Conservation (phyloP, 768 basidiomycete genomes). For the Krasilnikovozyma curviuscula region DNA sequence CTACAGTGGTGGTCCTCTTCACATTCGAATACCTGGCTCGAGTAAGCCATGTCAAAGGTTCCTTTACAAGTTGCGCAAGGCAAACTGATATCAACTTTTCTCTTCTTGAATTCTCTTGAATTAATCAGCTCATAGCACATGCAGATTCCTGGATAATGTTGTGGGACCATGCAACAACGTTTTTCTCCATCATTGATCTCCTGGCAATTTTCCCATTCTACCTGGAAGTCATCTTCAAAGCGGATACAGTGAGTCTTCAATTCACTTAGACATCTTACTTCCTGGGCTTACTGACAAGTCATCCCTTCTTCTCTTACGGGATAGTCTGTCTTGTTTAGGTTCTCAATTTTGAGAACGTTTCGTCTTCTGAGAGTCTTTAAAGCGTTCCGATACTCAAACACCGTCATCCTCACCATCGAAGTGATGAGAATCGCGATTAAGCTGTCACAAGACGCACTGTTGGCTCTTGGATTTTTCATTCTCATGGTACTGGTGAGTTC, state of each 20-base stretch:
- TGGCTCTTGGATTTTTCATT: conserved; percentile 76
- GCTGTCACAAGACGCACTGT: conserved; percentile 64
- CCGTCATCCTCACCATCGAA: conserved; percentile 67
- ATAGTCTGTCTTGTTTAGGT: conserved; percentile 68
- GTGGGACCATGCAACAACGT: conserved; percentile 22
- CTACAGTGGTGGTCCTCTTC: conserved; percentile 61
- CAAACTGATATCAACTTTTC: not conserved
- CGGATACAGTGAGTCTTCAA: conserved; percentile 52
- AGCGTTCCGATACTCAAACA: conserved; percentile 68
- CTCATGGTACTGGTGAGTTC: conserved; percentile 70
- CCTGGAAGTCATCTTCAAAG: conserved; percentile 58
- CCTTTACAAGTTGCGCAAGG: not conserved
- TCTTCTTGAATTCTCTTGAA: not conserved
- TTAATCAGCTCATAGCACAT: conserved; percentile 32
- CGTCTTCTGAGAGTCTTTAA: conserved; percentile 72
- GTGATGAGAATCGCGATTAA: conserved; percentile 81
- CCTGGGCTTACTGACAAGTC: not conserved
- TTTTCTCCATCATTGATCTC: conserved; percentile 69
- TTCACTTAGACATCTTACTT: not conserved
- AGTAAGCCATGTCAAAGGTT: conserved; percentile 26
- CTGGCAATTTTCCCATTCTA: conserved; percentile 77
- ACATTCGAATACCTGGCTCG: conserved; percentile 43
- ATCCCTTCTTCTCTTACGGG: not conserved
- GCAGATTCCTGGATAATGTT: conserved; percentile 49
- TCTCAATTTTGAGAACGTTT: conserved; percentile 78